Base-by-base conservation (phyloP, 1,284 basidiomycete genomes). In the Taiwanofungus camphoratus region DNA sequence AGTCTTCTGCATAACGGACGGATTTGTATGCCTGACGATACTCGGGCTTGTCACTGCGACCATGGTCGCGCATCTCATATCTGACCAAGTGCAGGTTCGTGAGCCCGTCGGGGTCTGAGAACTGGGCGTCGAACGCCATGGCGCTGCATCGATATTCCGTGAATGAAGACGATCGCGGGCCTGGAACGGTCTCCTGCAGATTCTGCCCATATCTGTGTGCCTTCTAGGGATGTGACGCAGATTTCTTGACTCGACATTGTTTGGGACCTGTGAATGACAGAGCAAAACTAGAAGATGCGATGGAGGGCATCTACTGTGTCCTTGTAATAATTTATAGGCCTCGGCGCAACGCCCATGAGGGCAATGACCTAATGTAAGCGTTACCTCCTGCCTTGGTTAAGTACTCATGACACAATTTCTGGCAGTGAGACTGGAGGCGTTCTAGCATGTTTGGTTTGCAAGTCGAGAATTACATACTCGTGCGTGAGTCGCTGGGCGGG, bases 141-240 rank as follows among this genome's bases (percentile, higher is more conserved):
- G n/a, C n/a, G n/a, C n/a, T n/a, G n/a, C n/a, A n/a, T n/a, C n/a
- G 61, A 58, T 42, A 67, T 60, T 4, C 68, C 70, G 50, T 70
- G 70, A 21, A 72, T 61, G 52, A 72, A 67, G 30, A 73, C 61
- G 30, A 72, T 48, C 3, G 63, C 52, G 6, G 65, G 67, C 39
- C 67, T 67, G 20, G 55, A 53, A 7, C 60, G 54, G 48, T 68
- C 58, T 9, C 70, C 70, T 9, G 57, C 46, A 12, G 68, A 68
- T 42, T 71, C 65, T 29, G 69, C 64, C 57, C 52, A 60, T 35
- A 61, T 49, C 33, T 39, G 41, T 19, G 58, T 57, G n/a, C 61
- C 59, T 44, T 63, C 61, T 16, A 54, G 45, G 22, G 60, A 59
- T 24, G 44, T 50, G 35, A 58, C 44, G 29, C 48, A 45, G 16